These are phyloP conservation scores for Hygrophila difformis DNA, from an alignment of 257 asterid species.

Conservation along the genomic window DNA sequence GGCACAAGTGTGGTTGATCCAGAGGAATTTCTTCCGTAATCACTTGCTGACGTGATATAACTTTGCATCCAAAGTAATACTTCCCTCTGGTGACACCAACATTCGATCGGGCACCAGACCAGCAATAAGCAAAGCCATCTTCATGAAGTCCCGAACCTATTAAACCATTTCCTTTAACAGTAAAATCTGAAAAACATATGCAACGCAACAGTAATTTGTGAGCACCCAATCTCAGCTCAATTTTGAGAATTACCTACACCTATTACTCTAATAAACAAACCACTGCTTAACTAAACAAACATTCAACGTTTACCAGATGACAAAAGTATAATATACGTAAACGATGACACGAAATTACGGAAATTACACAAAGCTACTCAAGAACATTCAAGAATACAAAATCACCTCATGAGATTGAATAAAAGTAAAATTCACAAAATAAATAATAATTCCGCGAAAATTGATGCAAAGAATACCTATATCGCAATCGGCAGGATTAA, in stretches of 20 bases:
- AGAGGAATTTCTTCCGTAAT: constrained; percentile 42
- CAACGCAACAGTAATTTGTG: background rate
- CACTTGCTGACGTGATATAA: constrained; percentile 37
- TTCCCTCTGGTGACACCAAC: constrained; percentile 49
- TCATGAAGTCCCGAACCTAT: constrained; percentile 43
- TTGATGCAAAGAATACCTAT: constrained; percentile 23
- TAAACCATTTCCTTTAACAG: constrained; percentile 41
- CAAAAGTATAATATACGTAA: background rate
- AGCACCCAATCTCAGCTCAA: background rate
- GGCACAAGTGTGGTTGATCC: constrained; percentile 36
- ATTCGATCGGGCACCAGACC: constrained; percentile 75
- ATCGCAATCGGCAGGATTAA: constrained; percentile 60
- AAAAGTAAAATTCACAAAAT: background rate
- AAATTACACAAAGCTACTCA: background rate
- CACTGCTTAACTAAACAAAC: background rate
- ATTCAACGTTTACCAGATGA: background rate
- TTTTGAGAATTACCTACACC: background rate
- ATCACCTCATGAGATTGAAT: background rate
- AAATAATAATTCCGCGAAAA: background rate
- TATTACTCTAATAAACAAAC: background rate
- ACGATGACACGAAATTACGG: background rate
- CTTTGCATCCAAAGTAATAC: constrained; percentile 59
- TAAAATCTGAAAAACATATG: constrained; percentile 35
- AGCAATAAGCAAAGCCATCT: constrained; percentile 55
- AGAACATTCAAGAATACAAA: background rate